Conservation (phyloP, 257 asterid species). For the Eucommia ulmoides region DNA sequence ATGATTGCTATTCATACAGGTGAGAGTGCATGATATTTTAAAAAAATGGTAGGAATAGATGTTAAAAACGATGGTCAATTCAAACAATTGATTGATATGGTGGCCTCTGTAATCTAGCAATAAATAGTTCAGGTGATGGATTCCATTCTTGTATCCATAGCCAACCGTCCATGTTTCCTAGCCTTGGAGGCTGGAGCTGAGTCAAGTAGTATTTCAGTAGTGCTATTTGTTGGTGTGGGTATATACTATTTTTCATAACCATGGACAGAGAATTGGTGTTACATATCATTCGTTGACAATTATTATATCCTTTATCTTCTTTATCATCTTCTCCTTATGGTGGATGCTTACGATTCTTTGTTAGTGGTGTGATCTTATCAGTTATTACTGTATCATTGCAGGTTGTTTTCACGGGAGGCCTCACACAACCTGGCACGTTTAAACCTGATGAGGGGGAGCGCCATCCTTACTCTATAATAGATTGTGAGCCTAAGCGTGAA, state of each 20-base stretch:
- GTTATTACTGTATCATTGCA: constrained; percentile 17
- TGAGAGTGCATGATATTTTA: too few relatives aligned
- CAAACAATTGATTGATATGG: too few relatives aligned
- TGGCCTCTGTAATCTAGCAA: too few relatives aligned
- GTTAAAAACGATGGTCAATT: too few relatives aligned
- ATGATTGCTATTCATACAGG: too few relatives aligned
- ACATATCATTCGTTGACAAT: background rate
- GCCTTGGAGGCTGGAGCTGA: too few relatives aligned
- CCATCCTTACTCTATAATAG: constrained; percentile 88
- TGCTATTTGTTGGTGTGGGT: too few relatives aligned
- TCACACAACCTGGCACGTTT: constrained; percentile 96
- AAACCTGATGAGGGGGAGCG: constrained; percentile 98
- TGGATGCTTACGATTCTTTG: background rate
- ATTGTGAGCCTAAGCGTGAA: constrained; percentile 75
- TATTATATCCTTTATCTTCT: background rate
- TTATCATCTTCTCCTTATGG: background rate
- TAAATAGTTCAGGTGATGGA: too few relatives aligned
- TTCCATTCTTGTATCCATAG: too few relatives aligned
- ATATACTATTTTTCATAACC: background rate
- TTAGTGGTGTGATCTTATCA: constrained; percentile 7
- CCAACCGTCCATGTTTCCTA: too few relatives aligned
- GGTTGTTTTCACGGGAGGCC: constrained; percentile 91
- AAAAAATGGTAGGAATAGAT: too few relatives aligned
- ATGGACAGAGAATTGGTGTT: background rate
- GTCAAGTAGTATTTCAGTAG: too few relatives aligned